Evolutionary conservation across 139 green algal species (phyloP).

Genomic region (Closterium sp.): DNA sequence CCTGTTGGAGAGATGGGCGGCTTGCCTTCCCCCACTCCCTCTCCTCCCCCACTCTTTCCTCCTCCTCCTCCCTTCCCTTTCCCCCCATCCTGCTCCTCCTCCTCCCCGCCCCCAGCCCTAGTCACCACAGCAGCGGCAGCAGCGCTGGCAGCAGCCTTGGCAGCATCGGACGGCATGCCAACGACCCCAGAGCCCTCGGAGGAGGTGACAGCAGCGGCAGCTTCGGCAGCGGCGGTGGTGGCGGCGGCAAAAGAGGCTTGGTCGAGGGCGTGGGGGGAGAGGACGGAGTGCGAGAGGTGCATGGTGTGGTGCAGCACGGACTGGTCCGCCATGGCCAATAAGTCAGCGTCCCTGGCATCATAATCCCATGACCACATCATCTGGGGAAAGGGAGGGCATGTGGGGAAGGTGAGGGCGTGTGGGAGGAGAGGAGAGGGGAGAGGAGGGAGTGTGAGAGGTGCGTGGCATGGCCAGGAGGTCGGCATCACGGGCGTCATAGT

Average conservation of each 20-base stretch:
- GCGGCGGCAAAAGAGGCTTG: not conserved
- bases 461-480: not conserved
- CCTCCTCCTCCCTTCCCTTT: not conserved
- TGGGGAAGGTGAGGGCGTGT: too few relatives aligned
- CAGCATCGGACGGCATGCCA: not conserved
- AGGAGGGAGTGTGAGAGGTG: not conserved
- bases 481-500: not conserved
- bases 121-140: not conserved
- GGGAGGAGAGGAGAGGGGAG: too few relatives aligned
- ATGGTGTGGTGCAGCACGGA: too few relatives aligned
- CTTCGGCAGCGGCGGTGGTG: not conserved
- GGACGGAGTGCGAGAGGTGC: too few relatives aligned
- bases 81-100: not conserved
- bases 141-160: not conserved
- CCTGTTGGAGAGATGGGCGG: too few relatives aligned
- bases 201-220: not conserved
- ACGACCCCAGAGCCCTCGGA: not conserved
- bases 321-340: too few relatives aligned
- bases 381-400: not conserved
- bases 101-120: not conserved
- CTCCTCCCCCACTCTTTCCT: too few relatives aligned
- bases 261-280: too few relatives aligned
- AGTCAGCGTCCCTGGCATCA: too few relatives aligned
- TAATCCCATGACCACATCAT: too few relatives aligned
- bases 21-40: too few relatives aligned